phyloP scores from a whole-genome alignment of 2,329 filamentous ascomycete species.

The Sporothrix globosa region DNA sequence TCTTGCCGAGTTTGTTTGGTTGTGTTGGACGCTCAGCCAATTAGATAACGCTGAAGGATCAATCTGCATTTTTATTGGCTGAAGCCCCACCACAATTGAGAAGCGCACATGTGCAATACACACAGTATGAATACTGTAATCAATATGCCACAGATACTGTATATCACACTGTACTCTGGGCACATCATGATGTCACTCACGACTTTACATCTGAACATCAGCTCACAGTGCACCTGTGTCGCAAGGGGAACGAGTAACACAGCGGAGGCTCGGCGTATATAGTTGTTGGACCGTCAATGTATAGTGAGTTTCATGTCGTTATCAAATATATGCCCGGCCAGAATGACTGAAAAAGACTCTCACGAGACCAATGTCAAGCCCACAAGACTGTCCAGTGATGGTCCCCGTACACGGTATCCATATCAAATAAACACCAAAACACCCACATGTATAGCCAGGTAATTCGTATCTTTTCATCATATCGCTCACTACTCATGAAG shows the following conservation, averaged over 20 bases:
- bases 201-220: neutral
- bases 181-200: neutral
- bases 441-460: neutral
- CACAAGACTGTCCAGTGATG: no score
- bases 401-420: neutral
- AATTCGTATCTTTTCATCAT: neutral
- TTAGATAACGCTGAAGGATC: no score
- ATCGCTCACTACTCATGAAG: neutral
- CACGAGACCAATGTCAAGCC: neutral
- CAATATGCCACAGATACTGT: neutral
- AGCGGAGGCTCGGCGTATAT: no score
- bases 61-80: neutral
- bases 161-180: neutral
- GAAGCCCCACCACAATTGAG: neutral
- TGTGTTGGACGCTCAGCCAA: no score
- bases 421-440: neutral
- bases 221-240: neutral
- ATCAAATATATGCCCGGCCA: neutral
- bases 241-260: no score
- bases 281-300: neutral
- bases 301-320: neutral
- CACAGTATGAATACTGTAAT: neutral
- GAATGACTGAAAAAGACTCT: neutral
- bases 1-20: constrained; percentile 21
- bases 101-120: neutral